phyloP scores from a whole-genome alignment of 2,329 filamentous ascomycete genomes.

The Trichoderma arundinaceum region DNA sequence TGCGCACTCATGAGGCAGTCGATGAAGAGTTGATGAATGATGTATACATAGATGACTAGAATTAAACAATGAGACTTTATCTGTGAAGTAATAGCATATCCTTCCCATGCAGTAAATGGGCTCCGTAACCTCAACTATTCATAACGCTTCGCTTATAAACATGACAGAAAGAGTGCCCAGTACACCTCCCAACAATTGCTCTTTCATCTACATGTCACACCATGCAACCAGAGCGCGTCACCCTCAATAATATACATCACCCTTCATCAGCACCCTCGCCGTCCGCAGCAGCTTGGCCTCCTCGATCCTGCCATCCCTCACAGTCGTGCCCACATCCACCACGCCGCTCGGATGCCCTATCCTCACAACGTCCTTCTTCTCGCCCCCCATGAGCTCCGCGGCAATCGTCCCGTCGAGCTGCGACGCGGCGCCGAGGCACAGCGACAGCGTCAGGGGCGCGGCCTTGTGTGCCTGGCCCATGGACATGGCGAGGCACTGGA shows the following conservation, averaged over 20 bases:
- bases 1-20: background rate
- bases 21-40: background rate
- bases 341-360: constrained; percentile 56
- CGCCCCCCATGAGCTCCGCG: constrained; percentile 39
- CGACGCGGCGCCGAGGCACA: constrained; percentile 57
- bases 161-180: too few species aligned
- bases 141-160: too few species aligned
- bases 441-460: constrained; percentile 60
- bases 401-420: constrained; percentile 53
- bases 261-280: constrained; percentile 57
- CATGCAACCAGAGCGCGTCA: background rate
- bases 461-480: constrained; percentile 63
- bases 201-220: too few species aligned
- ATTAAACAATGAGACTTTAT: background rate
- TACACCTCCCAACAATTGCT: too few species aligned
- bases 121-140: too few species aligned
- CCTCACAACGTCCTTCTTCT: constrained; percentile 41
- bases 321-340: constrained; percentile 53
- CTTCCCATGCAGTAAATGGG: background rate
- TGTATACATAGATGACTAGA: background rate
- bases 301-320: constrained; percentile 48
- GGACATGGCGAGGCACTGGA: constrained; percentile 57
- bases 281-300: constrained; percentile 55
- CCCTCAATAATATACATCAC: constrained; percentile 51
- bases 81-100: background rate